These are phyloP conservation scores for Dendrothele bispora DNA, from an alignment of 768 basidiomycete species.

Conservation along the genomic window DNA sequence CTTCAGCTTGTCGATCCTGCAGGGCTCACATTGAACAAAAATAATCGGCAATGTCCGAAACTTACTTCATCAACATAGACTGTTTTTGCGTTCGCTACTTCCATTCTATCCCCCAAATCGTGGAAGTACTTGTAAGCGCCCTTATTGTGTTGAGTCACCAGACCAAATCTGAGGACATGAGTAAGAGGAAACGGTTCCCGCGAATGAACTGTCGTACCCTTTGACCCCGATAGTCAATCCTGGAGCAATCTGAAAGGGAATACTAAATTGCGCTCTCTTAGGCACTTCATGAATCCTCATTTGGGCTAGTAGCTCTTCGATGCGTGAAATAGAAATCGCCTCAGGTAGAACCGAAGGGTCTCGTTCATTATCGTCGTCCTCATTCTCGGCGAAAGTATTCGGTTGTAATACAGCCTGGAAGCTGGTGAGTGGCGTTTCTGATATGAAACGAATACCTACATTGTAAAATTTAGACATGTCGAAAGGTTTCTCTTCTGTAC, in stretches of 20 bases:
- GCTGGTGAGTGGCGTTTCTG: background rate
- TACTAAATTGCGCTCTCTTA: conserved; percentile 79
- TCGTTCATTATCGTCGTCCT: conserved; percentile 43
- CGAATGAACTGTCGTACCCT: conserved; percentile 49
- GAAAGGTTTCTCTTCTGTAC: conserved; percentile 64
- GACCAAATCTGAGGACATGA: conserved; percentile 62
- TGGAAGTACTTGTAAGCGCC: conserved; percentile 81
- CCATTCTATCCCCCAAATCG: conserved; percentile 75
- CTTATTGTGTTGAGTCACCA: conserved; percentile 87
- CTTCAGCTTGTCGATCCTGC: conserved; percentile 46
- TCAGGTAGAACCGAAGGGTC: conserved; percentile 55
- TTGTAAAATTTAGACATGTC: conserved; percentile 77
- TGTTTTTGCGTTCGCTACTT: conserved; percentile 70
- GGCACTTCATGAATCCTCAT: conserved; percentile 82
- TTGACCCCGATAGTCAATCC: conserved; percentile 79
- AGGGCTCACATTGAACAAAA: background rate
- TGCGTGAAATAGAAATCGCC: conserved; percentile 73
- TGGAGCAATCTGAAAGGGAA: conserved; percentile 78
- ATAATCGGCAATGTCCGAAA: conserved; percentile 41
- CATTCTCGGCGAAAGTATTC: conserved; percentile 46
- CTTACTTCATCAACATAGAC: conserved; percentile 76
- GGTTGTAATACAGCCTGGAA: conserved; percentile 62
- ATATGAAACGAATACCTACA: conserved; percentile 38
- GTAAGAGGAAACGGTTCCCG: conserved; percentile 3
- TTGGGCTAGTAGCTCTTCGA: conserved; percentile 75